Evolutionary conservation across 176 grass and related monocot genomes (phyloP).

Genomic region (Leersia perrieri): DNA sequence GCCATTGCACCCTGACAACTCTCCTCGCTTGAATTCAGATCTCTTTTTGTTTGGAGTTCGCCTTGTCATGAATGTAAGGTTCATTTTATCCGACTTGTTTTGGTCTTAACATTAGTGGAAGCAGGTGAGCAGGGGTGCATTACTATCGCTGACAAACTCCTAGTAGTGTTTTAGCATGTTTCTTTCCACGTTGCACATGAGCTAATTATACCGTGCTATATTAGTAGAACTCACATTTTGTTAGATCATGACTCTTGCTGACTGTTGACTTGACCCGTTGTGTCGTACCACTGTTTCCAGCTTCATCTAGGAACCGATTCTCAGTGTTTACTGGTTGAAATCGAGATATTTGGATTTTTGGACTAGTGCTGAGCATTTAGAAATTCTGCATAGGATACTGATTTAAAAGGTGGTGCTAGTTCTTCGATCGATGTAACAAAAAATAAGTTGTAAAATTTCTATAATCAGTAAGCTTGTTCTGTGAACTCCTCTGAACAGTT

Average conservation of each 20-base stretch:
- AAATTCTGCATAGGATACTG: not conserved
- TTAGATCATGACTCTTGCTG: not conserved
- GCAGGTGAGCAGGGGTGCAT: not conserved
- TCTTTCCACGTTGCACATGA: not conserved
- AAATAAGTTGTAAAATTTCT: not conserved
- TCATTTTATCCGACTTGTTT: not conserved
- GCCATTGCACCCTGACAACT: not conserved
- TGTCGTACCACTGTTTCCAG: not conserved
- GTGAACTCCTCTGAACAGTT: not conserved
- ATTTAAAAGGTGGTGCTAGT: not conserved
- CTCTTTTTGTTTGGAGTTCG: not conserved
- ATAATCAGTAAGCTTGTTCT: not conserved
- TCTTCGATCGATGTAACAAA: not conserved
- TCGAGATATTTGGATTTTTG: not conserved
- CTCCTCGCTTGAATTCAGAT: not conserved
- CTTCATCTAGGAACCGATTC: not conserved
- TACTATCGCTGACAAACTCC: not conserved
- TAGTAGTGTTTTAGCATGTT: too few species aligned
- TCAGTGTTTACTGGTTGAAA: not conserved
- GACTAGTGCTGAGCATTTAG: not conserved
- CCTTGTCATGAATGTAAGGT: not conserved
- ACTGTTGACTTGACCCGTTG: not conserved
- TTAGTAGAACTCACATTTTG: not conserved
- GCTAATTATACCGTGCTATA: not conserved
- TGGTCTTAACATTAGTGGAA: not conserved